These are phyloP conservation scores for Lipomyces spencermartinsiae DNA, from an alignment of 805 yeast genomes.

Conservation along the genomic window DNA sequence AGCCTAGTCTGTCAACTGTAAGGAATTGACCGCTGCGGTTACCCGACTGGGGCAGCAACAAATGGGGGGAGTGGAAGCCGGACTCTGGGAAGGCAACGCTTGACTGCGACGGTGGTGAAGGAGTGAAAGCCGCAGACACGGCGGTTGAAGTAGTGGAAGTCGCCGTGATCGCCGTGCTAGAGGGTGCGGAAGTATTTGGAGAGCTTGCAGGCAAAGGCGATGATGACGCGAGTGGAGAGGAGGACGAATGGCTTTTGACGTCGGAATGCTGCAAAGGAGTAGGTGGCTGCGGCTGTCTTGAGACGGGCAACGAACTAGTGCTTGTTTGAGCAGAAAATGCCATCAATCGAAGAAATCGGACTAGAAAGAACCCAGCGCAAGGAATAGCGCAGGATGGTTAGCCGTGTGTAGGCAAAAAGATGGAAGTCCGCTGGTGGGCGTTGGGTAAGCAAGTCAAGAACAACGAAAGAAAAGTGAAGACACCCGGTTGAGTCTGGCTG, in stretches of 20 bases:
- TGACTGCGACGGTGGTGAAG: slow-evolving; percentile 17
- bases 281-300: slow-evolving; percentile 22
- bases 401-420: neutral
- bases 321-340: slow-evolving; percentile 29
- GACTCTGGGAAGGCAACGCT: slow-evolving; percentile 9
- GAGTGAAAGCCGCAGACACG: slow-evolving; percentile 4
- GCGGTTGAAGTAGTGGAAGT: slow-evolving; percentile 2
- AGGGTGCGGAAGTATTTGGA: slow-evolving; percentile 3
- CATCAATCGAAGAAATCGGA: slow-evolving; percentile 22
- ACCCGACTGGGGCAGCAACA: neutral
- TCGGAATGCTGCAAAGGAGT: slow-evolving; percentile 12
- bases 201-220: slow-evolving; percentile 2
- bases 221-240: slow-evolving; percentile 7
- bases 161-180: slow-evolving; percentile 9
- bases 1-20: neutral
- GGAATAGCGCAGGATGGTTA: neutral
- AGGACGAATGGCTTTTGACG: slow-evolving; percentile 5
- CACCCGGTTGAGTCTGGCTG: neutral
- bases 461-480: slow-evolving; percentile 12
- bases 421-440: neutral
- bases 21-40: neutral
- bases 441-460: neutral
- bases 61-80: slow-evolving; percentile 15
- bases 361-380: slow-evolving; percentile 7
- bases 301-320: slow-evolving; percentile 9